phyloP scores from a whole-genome alignment of 2,329 filamentous ascomycete species.

The Alternaria novae-zelandiae region DNA sequence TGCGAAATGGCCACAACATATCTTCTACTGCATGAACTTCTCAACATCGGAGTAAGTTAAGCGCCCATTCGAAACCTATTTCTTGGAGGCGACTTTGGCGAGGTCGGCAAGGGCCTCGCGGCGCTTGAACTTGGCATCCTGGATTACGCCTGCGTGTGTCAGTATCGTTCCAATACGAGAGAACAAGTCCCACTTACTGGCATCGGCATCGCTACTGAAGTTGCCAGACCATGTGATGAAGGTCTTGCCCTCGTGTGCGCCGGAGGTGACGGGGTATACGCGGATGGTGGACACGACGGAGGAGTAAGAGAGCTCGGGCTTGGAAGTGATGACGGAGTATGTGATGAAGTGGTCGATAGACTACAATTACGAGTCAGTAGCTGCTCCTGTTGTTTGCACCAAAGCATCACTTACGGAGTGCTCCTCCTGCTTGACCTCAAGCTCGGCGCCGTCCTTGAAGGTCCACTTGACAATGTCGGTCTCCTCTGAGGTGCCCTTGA shows the following conservation, averaged over 20 bases:
- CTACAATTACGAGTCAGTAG: background rate
- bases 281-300: constrained; percentile 71
- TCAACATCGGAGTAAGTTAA: background rate
- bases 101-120: constrained; percentile 73
- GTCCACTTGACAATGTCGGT: constrained; percentile 73
- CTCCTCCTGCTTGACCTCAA: constrained; percentile 79
- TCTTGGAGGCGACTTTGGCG: constrained; percentile 57
- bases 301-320: constrained; percentile 70
- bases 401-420: constrained; percentile 64
- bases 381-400: background rate
- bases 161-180: background rate
- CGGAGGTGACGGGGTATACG: constrained; percentile 70
- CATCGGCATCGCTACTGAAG: constrained; percentile 74
- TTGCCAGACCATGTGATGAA: constrained; percentile 73
- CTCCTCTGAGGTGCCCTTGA: constrained; percentile 68
- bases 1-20: background rate
- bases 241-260: constrained; percentile 67
- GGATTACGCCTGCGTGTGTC: constrained; percentile 65
- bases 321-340: constrained; percentile 72
- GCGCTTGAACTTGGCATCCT: constrained; percentile 79
- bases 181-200: constrained; percentile 57
- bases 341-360: constrained; percentile 75
- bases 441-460: constrained; percentile 71
- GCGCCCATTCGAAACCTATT: constrained; percentile 28
- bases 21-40: background rate